These are phyloP conservation scores for Diaporthe ampelina DNA, from an alignment of 2,329 filamentous ascomycete species.

Conservation along the genomic window DNA sequence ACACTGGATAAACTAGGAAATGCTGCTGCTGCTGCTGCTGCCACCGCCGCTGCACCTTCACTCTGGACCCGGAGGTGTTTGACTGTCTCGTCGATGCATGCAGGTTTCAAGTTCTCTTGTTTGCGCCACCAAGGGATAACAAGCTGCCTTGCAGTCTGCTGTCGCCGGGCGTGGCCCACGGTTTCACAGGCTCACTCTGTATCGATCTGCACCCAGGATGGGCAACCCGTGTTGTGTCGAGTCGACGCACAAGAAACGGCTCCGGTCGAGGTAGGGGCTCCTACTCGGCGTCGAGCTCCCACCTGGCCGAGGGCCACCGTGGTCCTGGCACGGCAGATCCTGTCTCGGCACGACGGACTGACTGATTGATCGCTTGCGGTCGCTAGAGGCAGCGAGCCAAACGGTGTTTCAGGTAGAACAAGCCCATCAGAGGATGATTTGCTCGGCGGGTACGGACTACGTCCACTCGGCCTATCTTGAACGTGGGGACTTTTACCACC, in stretches of 20 bases:
- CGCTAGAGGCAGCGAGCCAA: constrained; percentile 30
- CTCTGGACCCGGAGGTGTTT: background rate
- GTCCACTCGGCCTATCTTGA: constrained; percentile 9
- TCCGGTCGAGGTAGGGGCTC: constrained; percentile 27
- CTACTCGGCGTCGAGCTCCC: constrained; percentile 9
- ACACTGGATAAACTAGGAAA: background rate
- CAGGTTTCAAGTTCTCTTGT: constrained; percentile 26
- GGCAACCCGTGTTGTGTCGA: constrained; percentile 32
- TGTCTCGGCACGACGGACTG: constrained; percentile 37
- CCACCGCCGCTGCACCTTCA: background rate
- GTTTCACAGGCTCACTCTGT: constrained; percentile 19
- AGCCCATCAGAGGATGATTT: constrained; percentile 20
- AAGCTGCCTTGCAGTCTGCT: constrained; percentile 3
- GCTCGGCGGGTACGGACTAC: constrained; percentile 28
- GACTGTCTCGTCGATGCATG: constrained; percentile 25
- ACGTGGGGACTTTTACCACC: constrained; percentile 10
- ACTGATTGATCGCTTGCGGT: constrained; percentile 33
- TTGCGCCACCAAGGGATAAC: background rate
- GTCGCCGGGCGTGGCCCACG: constrained; percentile 34
- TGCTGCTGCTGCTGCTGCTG: too few species aligned
- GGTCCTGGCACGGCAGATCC: constrained; percentile 38
- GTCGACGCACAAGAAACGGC: constrained; percentile 24
- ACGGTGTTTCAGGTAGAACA: constrained; percentile 42
- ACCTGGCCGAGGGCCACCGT: constrained; percentile 1
- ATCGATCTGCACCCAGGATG: constrained; percentile 27